Percentiles rank a stretch among this genome's conserved stretches.
These are phyloP conservation scores for Sarcocystis neurona DNA, from an alignment of 169 alveolate species.

Conservation along the genomic window DNA sequence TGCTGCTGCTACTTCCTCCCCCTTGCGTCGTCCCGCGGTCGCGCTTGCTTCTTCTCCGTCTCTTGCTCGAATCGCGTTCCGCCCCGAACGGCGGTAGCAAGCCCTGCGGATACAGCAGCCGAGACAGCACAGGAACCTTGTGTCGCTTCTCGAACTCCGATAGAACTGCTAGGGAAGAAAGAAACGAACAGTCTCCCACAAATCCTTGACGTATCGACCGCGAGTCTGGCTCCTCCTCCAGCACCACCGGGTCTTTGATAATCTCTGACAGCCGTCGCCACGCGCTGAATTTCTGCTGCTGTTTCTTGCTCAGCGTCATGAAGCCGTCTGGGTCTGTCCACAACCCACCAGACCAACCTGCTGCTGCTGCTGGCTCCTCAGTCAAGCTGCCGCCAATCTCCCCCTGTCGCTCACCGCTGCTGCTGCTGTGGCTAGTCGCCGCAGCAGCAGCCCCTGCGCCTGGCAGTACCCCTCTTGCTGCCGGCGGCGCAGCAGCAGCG, in stretches of 20 bases:
- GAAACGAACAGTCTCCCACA: constrained; percentile 93
- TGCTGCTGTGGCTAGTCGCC: too few relatives aligned
- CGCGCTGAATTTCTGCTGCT: constrained; percentile 70
- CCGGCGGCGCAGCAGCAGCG: too few relatives aligned
- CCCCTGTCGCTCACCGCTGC: not conserved
- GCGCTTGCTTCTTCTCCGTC: too few relatives aligned
- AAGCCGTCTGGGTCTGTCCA: constrained; percentile 85
- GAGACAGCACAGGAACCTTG: constrained; percentile 78
- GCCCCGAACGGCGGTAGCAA: constrained; percentile 30
- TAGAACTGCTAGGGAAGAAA: constrained; percentile 85
- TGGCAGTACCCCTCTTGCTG: too few relatives aligned
- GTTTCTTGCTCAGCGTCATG: constrained; percentile 74
- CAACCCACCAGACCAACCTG: constrained; percentile 68
- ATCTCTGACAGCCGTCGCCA: constrained; percentile 79
- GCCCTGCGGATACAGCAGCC: constrained; percentile 72
- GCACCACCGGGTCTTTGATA: constrained; percentile 65
- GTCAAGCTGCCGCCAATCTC: constrained; percentile 13
- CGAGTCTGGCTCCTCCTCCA: constrained; percentile 71
- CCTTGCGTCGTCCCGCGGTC: too few relatives aligned
- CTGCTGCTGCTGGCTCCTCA: not conserved
- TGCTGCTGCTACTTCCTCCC: too few relatives aligned
- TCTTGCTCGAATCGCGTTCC: too few relatives aligned
- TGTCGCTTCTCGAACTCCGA: constrained; percentile 85
- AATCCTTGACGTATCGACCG: constrained; percentile 85
- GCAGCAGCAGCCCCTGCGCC: too few relatives aligned